Evolutionary conservation across 2,329 filamentous ascomycete genomes (phyloP).

Genomic region (Cercospora sesami): DNA sequence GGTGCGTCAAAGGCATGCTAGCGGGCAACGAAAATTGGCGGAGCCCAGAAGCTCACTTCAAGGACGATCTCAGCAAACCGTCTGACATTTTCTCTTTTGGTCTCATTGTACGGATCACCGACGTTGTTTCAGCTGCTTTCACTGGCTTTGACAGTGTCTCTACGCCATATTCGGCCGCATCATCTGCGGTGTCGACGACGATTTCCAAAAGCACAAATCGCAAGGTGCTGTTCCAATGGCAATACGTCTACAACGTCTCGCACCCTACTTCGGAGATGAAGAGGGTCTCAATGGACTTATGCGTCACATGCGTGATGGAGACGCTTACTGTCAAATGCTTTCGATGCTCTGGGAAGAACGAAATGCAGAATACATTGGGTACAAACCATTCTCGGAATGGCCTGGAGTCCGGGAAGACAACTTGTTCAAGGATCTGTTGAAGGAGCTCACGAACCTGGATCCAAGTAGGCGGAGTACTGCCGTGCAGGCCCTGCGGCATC

Average conservation of each 20-base stretch:
- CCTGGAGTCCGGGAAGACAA: not conserved
- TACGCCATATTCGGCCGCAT: conserved; percentile 29
- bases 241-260: conserved; percentile 36
- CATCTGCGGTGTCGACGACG: conserved; percentile 35
- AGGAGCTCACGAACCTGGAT: conserved; percentile 7
- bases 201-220: conserved; percentile 28
- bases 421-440: conserved; percentile 5
- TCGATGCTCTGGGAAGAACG: conserved; percentile 19
- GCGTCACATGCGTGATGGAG: conserved; percentile 39
- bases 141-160: conserved; percentile 8
- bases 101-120: conserved; percentile 18
- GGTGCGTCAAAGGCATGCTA: conserved; percentile 36
- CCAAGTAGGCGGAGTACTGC: conserved; percentile 5
- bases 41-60: conserved; percentile 37
- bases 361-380: conserved; percentile 2
- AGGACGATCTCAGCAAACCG: conserved; percentile 35
- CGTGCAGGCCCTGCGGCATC: conserved; percentile 1
- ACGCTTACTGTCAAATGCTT: conserved; percentile 37
- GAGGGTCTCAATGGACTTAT: conserved; percentile 37
- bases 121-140: too few species aligned
- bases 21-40: conserved; percentile 39
- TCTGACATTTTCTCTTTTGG: conserved; percentile 39
- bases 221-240: conserved; percentile 32
- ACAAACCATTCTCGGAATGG: conserved; percentile 7
- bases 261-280: conserved; percentile 37